phyloP scores from a whole-genome alignment of 441 rosid genomes.

The Euphorbia celastroides region DNA sequence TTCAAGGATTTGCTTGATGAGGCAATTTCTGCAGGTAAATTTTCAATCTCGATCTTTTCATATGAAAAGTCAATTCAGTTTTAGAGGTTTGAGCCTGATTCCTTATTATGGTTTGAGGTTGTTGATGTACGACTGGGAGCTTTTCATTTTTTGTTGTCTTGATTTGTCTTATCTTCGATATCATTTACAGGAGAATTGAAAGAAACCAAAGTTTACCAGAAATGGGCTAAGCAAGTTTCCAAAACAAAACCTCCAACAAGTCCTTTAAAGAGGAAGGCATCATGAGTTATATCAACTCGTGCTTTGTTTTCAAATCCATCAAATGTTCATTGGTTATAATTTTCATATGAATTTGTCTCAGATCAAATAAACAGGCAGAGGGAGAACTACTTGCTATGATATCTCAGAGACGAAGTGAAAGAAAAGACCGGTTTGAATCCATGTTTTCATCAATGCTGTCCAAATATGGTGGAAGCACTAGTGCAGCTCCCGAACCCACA shows the following conservation, averaged over 20 bases:
- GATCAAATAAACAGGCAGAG: constrained; percentile 45
- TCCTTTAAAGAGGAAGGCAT: constrained; percentile 46
- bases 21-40: constrained; percentile 61
- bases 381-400: constrained; percentile 52
- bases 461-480: constrained; percentile 52
- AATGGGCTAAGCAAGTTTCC: constrained; percentile 75
- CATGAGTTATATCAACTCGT: constrained; percentile 36
- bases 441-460: constrained; percentile 73
- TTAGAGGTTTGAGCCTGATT: background rate
- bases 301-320: constrained; percentile 7
- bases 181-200: constrained; percentile 50
- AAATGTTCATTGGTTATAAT: background rate
- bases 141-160: background rate
- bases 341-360: constrained; percentile 17
- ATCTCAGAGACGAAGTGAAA: constrained; percentile 51
- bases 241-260: constrained; percentile 62
- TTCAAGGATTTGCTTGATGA: constrained; percentile 71
- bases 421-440: constrained; percentile 69
- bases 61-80: background rate
- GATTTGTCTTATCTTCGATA: background rate
- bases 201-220: constrained; percentile 67
- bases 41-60: background rate
- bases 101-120: background rate
- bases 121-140: background rate
- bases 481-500: constrained; percentile 49